Conservation (phyloP, 1,139 yeast genomes). For the Yamadazyma diddensiae region DNA sequence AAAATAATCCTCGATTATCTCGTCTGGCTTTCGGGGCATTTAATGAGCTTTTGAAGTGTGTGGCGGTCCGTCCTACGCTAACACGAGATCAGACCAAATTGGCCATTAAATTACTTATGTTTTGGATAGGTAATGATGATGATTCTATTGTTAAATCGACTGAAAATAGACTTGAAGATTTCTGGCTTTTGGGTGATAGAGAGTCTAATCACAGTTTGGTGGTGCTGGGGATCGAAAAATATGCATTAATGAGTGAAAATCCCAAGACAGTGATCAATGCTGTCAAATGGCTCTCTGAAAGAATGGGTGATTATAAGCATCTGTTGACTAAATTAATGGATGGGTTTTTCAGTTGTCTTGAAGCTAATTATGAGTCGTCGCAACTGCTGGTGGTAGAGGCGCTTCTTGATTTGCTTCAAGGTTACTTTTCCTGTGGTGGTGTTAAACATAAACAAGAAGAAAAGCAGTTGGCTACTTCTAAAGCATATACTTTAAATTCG, state of each 20-base stretch:
- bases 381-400: conserved; percentile 5
- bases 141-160: conserved; percentile 2
- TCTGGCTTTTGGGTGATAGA: conserved; percentile 4
- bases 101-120: conserved; percentile 3
- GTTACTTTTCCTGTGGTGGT: conserved; percentile 6
- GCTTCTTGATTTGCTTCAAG: conserved; percentile 3
- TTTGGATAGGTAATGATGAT: conserved; percentile 4
- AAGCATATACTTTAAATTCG: conserved; percentile 4
- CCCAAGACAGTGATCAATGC: conserved; percentile 3
- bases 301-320: conserved; percentile 2
- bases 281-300: conserved; percentile 6
- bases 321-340: conserved; percentile 3
- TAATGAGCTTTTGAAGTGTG: conserved; percentile 5
- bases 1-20: conserved; percentile 1
- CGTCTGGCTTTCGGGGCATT: conserved; percentile 2
- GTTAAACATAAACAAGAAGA: conserved; percentile 4
- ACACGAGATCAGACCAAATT: conserved; percentile 4
- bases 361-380: conserved; percentile 4
- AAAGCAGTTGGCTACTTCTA: conserved; percentile 5
- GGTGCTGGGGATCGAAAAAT: conserved; percentile 1
- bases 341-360: conserved; percentile 5
- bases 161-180: conserved; percentile 4
- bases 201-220: too few species aligned
- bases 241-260: conserved; percentile 5
- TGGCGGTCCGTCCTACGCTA: conserved; percentile 3